phyloP scores from a whole-genome alignment of 495 filamentous ascomycete genomes.

The Aspergillus biplanus region DNA sequence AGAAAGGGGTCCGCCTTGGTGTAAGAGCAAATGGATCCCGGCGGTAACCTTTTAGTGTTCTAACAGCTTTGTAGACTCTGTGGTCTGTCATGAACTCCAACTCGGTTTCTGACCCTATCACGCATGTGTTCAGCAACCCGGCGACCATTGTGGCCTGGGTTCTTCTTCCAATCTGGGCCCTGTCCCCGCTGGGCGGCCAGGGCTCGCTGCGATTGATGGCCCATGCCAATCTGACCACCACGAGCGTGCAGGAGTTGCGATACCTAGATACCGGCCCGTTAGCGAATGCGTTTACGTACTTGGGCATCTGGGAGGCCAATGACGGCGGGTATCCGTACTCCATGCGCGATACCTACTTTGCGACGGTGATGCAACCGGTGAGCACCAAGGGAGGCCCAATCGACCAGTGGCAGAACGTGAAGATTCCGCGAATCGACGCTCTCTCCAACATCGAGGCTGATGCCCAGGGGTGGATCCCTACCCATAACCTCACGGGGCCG shows the following conservation, averaged over 20 bases:
- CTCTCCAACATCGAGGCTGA: not conserved
- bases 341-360: not conserved
- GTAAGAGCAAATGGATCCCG: not conserved
- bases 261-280: not conserved
- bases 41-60: not conserved
- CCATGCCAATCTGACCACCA: not conserved
- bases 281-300: not conserved
- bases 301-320: not conserved
- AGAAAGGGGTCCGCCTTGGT: not conserved
- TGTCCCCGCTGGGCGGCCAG: not conserved
- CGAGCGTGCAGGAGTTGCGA: not conserved
- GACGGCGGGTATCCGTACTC: not conserved
- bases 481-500: not conserved
- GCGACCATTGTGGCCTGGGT: not conserved
- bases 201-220: not conserved
- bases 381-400: not conserved
- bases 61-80: not conserved
- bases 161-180: not conserved
- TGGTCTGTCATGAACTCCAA: not conserved
- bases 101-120: not conserved
- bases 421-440: not conserved
- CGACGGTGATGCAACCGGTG: not conserved
- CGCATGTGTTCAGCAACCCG: not conserved
- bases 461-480: not conserved
- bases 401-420: not conserved